These are phyloP conservation scores for Pilasporangium apinafurcum DNA, from an alignment of 352 stramenopile genomes.

Conservation along the genomic window DNA sequence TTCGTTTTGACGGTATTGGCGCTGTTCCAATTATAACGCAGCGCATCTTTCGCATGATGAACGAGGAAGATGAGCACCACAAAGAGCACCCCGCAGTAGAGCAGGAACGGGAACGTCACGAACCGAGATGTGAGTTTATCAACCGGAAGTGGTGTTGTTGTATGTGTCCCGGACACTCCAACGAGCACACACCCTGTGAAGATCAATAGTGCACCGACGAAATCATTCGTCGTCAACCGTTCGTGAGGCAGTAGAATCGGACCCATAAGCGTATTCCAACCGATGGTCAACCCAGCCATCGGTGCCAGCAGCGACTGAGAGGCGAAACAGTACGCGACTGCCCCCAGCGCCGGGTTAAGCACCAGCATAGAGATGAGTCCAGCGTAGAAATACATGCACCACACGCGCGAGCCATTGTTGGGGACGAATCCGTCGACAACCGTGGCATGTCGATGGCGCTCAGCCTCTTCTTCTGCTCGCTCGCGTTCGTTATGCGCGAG, in stretches of 20 bases:
- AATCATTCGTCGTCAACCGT: slow-evolving; percentile 65
- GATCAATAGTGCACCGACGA: slow-evolving; percentile 67
- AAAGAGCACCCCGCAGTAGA: slow-evolving; percentile 46
- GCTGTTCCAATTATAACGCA: slow-evolving; percentile 44
- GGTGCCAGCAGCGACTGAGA: slow-evolving; percentile 76
- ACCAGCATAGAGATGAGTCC: slow-evolving; percentile 71
- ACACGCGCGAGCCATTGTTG: slow-evolving; percentile 13
- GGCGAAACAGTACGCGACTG: slow-evolving; percentile 69
- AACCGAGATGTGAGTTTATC: slow-evolving; percentile 49
- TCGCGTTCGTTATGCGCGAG: slow-evolving; percentile 70
- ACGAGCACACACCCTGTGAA: slow-evolving; percentile 76
- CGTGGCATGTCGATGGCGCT: slow-evolving; percentile 18
- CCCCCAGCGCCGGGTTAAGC: slow-evolving; percentile 58
- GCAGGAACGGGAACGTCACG: slow-evolving; percentile 48
- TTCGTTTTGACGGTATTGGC: slow-evolving; percentile 1
- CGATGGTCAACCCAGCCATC: slow-evolving; percentile 77
- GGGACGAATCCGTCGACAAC: slow-evolving; percentile 1
- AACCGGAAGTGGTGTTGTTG: slow-evolving; percentile 51
- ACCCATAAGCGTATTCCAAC: slow-evolving; percentile 77
- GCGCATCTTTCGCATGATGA: slow-evolving; percentile 41
- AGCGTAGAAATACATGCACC: slow-evolving; percentile 66
- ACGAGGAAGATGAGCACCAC: slow-evolving; percentile 39
- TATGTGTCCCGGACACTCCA: slow-evolving; percentile 59
- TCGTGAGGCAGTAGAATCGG: slow-evolving; percentile 66
- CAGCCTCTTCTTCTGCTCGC: slow-evolving; percentile 36